Evolutionary conservation across 2,329 filamentous ascomycete species (phyloP).

Genomic region (Rhinocladiella mackenziei): DNA sequence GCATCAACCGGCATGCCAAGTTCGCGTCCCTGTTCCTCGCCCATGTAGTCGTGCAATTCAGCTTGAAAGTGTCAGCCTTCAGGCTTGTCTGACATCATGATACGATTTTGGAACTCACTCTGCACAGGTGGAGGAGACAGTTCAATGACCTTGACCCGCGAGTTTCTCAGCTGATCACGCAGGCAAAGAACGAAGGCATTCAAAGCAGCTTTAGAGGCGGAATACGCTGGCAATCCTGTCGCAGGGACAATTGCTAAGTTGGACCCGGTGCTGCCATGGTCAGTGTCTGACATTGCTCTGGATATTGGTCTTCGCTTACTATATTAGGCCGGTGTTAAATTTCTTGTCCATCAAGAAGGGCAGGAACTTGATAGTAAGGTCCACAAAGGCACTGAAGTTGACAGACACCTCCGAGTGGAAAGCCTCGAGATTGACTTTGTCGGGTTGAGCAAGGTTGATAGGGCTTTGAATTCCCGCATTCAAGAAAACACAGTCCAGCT

Average conservation of each 20-base stretch:
- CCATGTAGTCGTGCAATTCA: conserved; percentile 50
- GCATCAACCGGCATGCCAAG: conserved; percentile 49
- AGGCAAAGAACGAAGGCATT: conserved; percentile 47
- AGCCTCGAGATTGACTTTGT: conserved; percentile 39
- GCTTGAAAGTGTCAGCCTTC: conserved; percentile 32
- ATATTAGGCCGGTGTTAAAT: conserved; percentile 33
- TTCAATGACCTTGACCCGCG: conserved; percentile 45
- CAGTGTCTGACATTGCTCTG: not conserved
- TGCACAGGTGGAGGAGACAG: conserved; percentile 45
- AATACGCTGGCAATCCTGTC: conserved; percentile 49
- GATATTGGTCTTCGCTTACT: conserved; percentile 25
- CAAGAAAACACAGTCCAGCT: conserved; percentile 55
- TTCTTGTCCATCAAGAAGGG: conserved; percentile 41
- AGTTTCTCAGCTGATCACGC: conserved; percentile 41
- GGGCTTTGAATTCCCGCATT: conserved; percentile 55
- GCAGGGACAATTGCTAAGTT: conserved; percentile 49
- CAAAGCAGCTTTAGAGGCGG: conserved; percentile 52
- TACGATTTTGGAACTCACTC: conserved; percentile 29
- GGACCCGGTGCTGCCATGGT: conserved; percentile 36
- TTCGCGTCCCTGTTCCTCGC: conserved; percentile 39
- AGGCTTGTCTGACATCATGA: not conserved
- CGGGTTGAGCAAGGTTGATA: conserved; percentile 47
- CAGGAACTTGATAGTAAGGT: conserved; percentile 46
- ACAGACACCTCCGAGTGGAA: conserved; percentile 45
- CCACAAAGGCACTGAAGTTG: conserved; percentile 48